A percentile compares a stretch with the other conserved stretches of the same genome.
Evolutionary conservation across 2,329 filamentous ascomycete genomes (phyloP).

Genomic region (Pseudogymnoascus sp.): DNA sequence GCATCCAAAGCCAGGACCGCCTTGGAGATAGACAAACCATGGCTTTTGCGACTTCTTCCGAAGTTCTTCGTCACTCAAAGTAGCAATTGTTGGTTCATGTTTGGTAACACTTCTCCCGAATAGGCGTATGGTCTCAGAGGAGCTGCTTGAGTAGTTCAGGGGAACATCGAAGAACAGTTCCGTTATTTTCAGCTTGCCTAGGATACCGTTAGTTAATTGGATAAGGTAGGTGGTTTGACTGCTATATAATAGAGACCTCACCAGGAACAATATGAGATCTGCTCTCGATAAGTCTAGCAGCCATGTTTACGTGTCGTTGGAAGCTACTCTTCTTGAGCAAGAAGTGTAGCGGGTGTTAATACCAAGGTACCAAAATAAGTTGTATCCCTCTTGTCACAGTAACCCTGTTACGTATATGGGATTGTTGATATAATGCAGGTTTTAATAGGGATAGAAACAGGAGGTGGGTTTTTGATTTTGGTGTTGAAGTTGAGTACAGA

Average conservation of each 20-base stretch:
- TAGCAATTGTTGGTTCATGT: slow-evolving; percentile 47
- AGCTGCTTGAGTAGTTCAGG: slow-evolving; percentile 62
- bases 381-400: not conserved
- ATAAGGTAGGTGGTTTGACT: not conserved
- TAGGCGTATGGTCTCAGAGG: slow-evolving; percentile 56
- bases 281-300: slow-evolving; percentile 28
- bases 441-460: not conserved
- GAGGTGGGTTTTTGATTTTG: not conserved
- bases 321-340: not conserved
- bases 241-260: slow-evolving; percentile 21
- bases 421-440: not conserved
- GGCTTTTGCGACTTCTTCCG: slow-evolving; percentile 45
- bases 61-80: slow-evolving; percentile 29
- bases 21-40: slow-evolving; percentile 70
- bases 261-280: slow-evolving; percentile 37
- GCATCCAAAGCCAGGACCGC: slow-evolving; percentile 77
- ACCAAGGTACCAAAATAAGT: not conserved
- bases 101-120: slow-evolving; percentile 71
- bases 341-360: not conserved
- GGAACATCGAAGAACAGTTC: slow-evolving; percentile 86
- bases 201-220: not conserved
- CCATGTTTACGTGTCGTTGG: not conserved
- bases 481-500: not conserved
- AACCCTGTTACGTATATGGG: not conserved
- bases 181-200: slow-evolving; percentile 67